These are phyloP conservation scores for Pseudohyphozyma bogoriensis DNA, from an alignment of 768 basidiomycete genomes.

Conservation along the genomic window DNA sequence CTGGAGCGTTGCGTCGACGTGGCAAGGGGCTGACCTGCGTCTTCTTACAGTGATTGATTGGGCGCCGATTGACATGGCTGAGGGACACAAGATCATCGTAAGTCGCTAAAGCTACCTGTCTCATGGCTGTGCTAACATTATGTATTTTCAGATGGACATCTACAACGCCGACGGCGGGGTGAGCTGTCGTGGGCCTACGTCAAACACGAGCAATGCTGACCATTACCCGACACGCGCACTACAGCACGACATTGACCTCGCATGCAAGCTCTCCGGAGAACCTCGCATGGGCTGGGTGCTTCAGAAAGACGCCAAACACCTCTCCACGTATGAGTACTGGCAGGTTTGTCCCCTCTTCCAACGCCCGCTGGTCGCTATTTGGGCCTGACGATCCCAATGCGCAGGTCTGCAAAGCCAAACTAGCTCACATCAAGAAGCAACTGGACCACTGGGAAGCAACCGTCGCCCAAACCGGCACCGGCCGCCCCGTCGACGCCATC, in stretches of 20 bases:
- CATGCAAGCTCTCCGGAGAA: constrained; percentile 42
- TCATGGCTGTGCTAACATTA: neutral
- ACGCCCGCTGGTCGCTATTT: no score
- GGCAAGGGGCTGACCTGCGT: neutral
- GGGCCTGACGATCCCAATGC: neutral
- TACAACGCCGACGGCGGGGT: constrained; percentile 39
- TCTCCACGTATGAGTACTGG: constrained; percentile 58
- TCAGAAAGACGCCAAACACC: constrained; percentile 31
- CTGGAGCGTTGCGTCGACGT: no score
- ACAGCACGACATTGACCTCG: constrained; percentile 38
- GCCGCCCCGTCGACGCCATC: constrained; percentile 65
- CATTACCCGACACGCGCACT: constrained; percentile 26
- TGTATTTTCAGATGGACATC: neutral
- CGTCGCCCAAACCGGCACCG: constrained; percentile 49
- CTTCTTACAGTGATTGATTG: constrained; percentile 54
- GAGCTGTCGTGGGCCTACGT: no score
- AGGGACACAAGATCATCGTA: constrained; percentile 44
- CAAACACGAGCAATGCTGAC: neutral
- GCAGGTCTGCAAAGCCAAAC: constrained; percentile 28
- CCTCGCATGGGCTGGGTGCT: constrained; percentile 49
- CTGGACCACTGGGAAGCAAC: constrained; percentile 57
- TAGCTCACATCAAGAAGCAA: constrained; percentile 47
- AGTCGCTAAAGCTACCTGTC: constrained; percentile 24
- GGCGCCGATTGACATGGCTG: constrained; percentile 49
- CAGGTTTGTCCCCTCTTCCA: constrained; percentile 53